Base-by-base conservation (phyloP, 768 basidiomycete genomes). In the Postia placenta region DNA sequence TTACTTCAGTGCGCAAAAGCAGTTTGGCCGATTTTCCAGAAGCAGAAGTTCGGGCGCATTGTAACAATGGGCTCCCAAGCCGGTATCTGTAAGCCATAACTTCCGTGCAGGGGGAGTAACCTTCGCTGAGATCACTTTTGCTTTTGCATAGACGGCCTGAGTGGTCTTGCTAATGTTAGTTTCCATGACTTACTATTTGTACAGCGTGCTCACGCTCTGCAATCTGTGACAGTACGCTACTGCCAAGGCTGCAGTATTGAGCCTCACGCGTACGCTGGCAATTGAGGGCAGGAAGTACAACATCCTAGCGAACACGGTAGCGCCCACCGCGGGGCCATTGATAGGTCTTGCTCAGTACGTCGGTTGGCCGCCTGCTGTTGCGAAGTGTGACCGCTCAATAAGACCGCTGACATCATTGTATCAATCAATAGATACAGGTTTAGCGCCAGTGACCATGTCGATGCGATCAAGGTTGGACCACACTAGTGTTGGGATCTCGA, bases 31-130 rank as follows among this genome's bases (percentile, higher is more conserved):
- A 71, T 91, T 57, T 97, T 99, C 80, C 87, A 88, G 67, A 87
- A 92, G 70, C 95, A 98, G 65, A 92, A 92, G 68, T 96, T 84
- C 62, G 96, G 96, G 24, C 83, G 96, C 38, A 93, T 99, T 60
- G 79, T 98, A 45, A 95, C 89, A 25, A 97, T 93, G n/a, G 79
- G 82, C 51, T 97, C 93, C 2, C 84, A 85, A 62, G 92, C 92
- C 43, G 95, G 94, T 51, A 83, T 98, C 46, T 92, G 92, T 93
- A 60, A 60, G 89, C 75, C 14, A 22, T 17, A 5, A 25, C 11
- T n/a, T 50, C 4, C 1, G 14, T 51, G 1, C 30, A 27, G 15
- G 23, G 46, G 15, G 14, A 19, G n/a, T n/a, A n/a, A n/a, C n/a
- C 49, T 3, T 27, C 9, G 28, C n/a, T 35, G 4, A 7, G 25